Base-by-base conservation (phyloP, 75 land plant species). In the Cryptomeria japonica region DNA sequence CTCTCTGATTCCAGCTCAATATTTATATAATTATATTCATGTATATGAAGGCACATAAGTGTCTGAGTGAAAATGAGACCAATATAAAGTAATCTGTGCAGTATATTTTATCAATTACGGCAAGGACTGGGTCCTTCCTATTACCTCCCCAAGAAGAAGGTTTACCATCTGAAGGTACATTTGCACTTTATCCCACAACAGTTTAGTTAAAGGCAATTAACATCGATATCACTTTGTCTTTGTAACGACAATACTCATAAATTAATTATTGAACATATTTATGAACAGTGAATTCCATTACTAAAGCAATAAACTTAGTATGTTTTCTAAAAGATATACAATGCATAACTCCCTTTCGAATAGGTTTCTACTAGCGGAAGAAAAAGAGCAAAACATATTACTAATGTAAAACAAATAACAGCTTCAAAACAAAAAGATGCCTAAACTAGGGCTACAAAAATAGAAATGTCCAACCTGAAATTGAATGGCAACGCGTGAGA, bases 401-500 rank as follows among this genome's bases (percentile, higher is more conserved):
- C 28, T 64, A 0, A 25, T 64, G 6, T 25, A 64, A 64, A 64
- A 64, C 70, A 64, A 25, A 64, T 36, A 37, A 36, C 83, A 36
- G 18, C 38, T 37, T 80, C 41, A 37, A 80, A 37, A 36, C 22
- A 36, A 34, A 36, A 16, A 31, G 7, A 36, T 31, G 18, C 31
- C 22, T 0, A 80, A 13, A 39, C 37, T 75, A 42, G 25, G 31
- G 75, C 13, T 28, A 3, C 47, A 34, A 18, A 12, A 36, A 4
- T 46, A 87, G 41, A 73, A 5, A 56, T 41, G 6, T 37, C 70
- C 90, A 88, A 90, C 88, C 93, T 91, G 91, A 83, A 86, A 77
- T 36, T 7, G 19, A 31, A 44, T 86, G 36, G 46, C 28, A 32
- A 46, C n/a, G 94, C 93, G 96, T 95, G 96, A 93, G 15, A 92